Conservation (phyloP, 352 stramenopile genomes). For the Phytophthora aleatoria region DNA sequence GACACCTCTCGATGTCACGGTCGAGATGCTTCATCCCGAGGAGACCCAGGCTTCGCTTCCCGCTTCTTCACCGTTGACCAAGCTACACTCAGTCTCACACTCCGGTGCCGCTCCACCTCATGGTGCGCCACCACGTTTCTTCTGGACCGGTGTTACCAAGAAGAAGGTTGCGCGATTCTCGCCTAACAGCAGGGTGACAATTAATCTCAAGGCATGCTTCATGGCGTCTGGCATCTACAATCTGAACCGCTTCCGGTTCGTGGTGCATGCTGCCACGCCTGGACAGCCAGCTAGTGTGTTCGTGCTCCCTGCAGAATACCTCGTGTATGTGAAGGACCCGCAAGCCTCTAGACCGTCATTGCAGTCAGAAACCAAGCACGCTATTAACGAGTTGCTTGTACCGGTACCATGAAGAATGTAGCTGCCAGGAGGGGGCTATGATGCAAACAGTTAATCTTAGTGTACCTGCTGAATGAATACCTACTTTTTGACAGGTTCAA, state of each 20-base stretch:
- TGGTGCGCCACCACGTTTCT: constrained; percentile 65
- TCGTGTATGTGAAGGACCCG: constrained; percentile 65
- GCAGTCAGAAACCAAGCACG: constrained; percentile 24
- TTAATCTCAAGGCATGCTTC: constrained; percentile 80
- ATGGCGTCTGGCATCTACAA: constrained; percentile 77
- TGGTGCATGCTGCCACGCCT: constrained; percentile 39
- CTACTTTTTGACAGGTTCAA: constrained; percentile 10
- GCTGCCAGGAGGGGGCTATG: background rate
- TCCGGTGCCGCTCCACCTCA: constrained; percentile 14
- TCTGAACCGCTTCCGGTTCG: constrained; percentile 80
- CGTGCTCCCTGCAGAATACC: constrained; percentile 76
- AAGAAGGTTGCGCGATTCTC: constrained; percentile 64
- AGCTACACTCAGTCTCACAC: constrained; percentile 31
- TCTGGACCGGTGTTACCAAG: constrained; percentile 81
- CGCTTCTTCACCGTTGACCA: constrained; percentile 29
- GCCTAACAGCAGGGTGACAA: constrained; percentile 45
- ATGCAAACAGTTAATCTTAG: constrained; percentile 25
- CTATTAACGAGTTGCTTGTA: constrained; percentile 30
- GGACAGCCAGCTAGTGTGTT: constrained; percentile 48
- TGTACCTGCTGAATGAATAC: constrained; percentile 27
- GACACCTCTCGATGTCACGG: constrained; percentile 68
- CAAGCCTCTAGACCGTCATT: constrained; percentile 8
- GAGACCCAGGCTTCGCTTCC: constrained; percentile 49
- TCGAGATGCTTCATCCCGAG: constrained; percentile 81
- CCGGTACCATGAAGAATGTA: constrained; percentile 23